A percentile compares a stretch with the other conserved stretches of the same genome.
Evolutionary conservation across 805 yeast species (phyloP).

Genomic region (Candida oleophila): DNA sequence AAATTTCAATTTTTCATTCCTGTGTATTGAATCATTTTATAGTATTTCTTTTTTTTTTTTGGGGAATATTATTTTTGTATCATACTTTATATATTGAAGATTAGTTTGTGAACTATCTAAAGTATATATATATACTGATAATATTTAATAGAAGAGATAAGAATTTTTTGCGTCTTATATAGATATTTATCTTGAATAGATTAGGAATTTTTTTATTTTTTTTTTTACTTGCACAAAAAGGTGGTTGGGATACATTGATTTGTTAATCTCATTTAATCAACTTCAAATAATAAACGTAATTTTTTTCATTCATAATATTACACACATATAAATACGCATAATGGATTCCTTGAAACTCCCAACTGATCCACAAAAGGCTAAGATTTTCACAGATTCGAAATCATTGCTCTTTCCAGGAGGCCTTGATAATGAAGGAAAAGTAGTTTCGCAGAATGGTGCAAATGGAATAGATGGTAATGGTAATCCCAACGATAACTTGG

Average conservation of each 20-base stretch:
- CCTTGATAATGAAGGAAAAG: constrained; percentile 23
- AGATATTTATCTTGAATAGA: neutral
- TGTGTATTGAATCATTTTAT: constrained; percentile 6
- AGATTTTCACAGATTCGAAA: constrained; percentile 65
- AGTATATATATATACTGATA: neutral
- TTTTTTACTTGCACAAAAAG: constrained; percentile 1
- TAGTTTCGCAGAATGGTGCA: constrained; percentile 11
- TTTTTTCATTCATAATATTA: constrained; percentile 2
- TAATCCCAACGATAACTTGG: constrained; percentile 10
- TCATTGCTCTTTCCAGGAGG: constrained; percentile 65
- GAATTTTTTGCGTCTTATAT: neutral
- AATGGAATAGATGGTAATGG: constrained; percentile 5
- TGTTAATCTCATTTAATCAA: constrained; percentile 31
- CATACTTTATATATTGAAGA: constrained; percentile 5
- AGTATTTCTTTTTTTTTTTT: constrained; percentile 9
- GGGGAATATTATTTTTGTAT: neutral
- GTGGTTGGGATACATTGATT: constrained; percentile 40
- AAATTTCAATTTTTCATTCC: constrained; percentile 8
- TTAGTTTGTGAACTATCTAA: neutral
- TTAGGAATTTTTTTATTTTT: constrained; percentile 1
- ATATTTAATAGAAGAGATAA: neutral
- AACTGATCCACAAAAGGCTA: constrained; percentile 75
- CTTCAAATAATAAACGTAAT: constrained; percentile 3
- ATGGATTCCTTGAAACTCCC: constrained; percentile 79
- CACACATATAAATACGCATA: constrained; percentile 7